Conservation (phyloP, 1,284 basidiomycete genomes). For the Trametes polyzona region DNA sequence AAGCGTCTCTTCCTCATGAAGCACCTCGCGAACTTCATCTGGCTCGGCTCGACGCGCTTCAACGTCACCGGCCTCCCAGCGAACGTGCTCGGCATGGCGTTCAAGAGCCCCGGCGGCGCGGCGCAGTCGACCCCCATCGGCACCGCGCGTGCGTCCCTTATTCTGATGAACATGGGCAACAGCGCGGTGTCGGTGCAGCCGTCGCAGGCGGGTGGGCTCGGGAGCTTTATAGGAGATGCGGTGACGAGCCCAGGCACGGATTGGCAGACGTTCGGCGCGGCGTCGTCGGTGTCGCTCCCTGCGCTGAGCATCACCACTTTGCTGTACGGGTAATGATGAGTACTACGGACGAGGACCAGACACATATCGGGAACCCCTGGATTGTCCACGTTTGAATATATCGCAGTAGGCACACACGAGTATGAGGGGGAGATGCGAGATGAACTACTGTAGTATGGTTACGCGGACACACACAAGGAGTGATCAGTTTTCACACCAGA, state of each 20-base stretch:
- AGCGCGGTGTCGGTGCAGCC: conserved; percentile 2
- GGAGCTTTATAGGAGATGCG: conserved; percentile 4
- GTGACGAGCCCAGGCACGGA: conserved; percentile 9
- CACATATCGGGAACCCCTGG: too few relatives aligned
- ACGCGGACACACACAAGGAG: too few relatives aligned
- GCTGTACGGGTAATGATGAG: conserved; percentile 5
- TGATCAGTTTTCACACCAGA: too few relatives aligned
- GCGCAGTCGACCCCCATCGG: conserved; percentile 5
- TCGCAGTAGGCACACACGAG: too few relatives aligned
- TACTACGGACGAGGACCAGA: too few relatives aligned
- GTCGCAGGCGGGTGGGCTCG: conserved; percentile 5
- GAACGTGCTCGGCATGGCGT: conserved; percentile 12
- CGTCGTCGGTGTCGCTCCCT: background rate
- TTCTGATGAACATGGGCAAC: conserved; percentile 11
- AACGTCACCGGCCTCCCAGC: conserved; percentile 6
- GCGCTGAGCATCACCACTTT: conserved; percentile 12
- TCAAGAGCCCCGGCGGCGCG: conserved; percentile 2
- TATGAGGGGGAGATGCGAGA: too few relatives aligned
- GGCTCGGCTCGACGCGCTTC: conserved; percentile 11
- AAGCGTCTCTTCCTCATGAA: conserved; percentile 13
- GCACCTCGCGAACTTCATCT: conserved; percentile 11
- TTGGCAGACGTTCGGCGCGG: conserved; percentile 10
- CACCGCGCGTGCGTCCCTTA: conserved; percentile 8
- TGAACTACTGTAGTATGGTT: too few relatives aligned
- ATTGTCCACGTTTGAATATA: too few relatives aligned